Evolutionary conservation across 176 grass and related monocot species (phyloP), one percentile per base, ranked within the genome.

Genomic region (Musa itinerans): DNA sequence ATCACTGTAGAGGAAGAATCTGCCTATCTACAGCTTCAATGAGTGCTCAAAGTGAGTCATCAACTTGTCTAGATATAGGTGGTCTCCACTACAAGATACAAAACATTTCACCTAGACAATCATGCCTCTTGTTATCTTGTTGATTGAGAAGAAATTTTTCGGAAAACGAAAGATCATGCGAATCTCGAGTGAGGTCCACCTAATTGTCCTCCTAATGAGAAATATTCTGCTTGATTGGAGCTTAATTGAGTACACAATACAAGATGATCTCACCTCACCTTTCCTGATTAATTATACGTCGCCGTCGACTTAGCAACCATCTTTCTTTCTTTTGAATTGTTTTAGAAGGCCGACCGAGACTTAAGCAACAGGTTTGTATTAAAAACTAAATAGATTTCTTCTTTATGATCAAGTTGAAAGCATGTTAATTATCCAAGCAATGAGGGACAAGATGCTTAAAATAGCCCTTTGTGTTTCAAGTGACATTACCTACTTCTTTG

Each of bases 401-500:
- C 83, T 84, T 90, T 82, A 56, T 67, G 83, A 91, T 84, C 88
- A 89, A 87, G 81, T 83, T 86, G 77, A 65, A 86, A 92, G 74
- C 83, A 81, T 87, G 78, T 92, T 87, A 87, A 87, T 78, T 89
- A 91, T 83, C 75, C 84, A 87, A 87, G 88, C 84, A 93, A 87
- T 85, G 82, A 83, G 86, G 78, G 85, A 43, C 34, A 81, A 77
- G 74, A 86, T 82, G 75, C 74, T 73, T 78, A 85, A 87, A 83
- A 52, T 76, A 89, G 81, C 63, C 64, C 74, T 49, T 83, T 83
- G 63, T 86, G 68, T 91, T 92, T 86, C 84, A 78, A 98, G 86
- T 93, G 88, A 76, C 88, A 89, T 91, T 91, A 98, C 90, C 90
- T 87, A 89, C 90, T 91, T 73, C 84, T 87, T 91, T 62, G 34